Conservation (phyloP, 2,329 filamentous ascomycete species). For the Aureobasidium sp. region DNA sequence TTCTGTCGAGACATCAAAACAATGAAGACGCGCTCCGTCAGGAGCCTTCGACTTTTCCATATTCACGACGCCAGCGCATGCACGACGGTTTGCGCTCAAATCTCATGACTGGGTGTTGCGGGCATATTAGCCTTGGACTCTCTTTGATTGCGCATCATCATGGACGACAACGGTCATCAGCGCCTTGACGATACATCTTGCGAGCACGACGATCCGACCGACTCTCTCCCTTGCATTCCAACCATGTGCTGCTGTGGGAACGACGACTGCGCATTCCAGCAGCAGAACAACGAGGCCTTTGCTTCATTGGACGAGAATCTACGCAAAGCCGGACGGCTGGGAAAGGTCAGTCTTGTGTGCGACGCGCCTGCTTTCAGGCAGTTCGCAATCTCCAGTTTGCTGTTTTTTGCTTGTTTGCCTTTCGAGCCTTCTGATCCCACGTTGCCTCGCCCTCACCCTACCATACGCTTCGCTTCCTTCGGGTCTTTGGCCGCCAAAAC, state of each 20-base stretch:
- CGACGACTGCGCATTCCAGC: constrained; percentile 67
- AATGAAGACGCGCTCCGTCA: background rate
- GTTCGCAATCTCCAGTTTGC: background rate
- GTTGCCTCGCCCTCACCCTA: background rate
- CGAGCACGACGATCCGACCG: background rate
- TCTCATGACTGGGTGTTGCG: background rate
- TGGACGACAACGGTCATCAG: constrained; percentile 11
- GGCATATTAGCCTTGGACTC: constrained; percentile 3
- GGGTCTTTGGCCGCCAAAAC: background rate
- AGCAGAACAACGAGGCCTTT: constrained; percentile 69
- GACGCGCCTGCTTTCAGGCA: background rate
- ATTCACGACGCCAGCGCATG: background rate
- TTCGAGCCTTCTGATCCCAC: background rate
- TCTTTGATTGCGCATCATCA: constrained; percentile 10
- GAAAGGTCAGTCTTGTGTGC: constrained; percentile 63
- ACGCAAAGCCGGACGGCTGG: constrained; percentile 73
- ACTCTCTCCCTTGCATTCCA: constrained; percentile 11
- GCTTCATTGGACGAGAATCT: constrained; percentile 82
- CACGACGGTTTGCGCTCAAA: constrained; percentile 1
- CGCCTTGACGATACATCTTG: constrained; percentile 3
- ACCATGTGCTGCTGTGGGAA: constrained; percentile 74
- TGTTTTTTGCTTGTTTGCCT: background rate
- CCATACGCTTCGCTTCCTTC: background rate
- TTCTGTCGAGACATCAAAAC: background rate
- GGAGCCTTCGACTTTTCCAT: background rate